Percentiles rank a stretch among this genome's conserved stretches.
phyloP scores from a whole-genome alignment of 306 rosid species.

The Cercis canadensis region DNA sequence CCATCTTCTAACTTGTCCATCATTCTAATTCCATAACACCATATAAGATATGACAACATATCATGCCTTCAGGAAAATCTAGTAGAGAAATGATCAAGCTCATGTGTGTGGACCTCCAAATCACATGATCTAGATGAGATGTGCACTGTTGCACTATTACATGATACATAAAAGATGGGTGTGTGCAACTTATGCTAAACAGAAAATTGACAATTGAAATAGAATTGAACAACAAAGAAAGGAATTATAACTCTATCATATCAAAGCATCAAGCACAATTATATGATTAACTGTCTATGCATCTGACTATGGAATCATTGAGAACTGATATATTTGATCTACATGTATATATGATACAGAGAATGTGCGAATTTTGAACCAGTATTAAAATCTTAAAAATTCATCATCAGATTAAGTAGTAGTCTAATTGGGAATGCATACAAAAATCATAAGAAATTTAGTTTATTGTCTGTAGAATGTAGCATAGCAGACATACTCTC shows the following conservation, averaged over 20 bases:
- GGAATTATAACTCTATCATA: not conserved
- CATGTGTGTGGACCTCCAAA: not conserved
- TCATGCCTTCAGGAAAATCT: not conserved
- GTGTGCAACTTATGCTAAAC: not conserved
- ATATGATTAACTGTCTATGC: conserved; percentile 8
- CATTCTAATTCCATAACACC: not conserved
- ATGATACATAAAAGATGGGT: conserved; percentile 7
- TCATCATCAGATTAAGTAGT: conserved; percentile 1
- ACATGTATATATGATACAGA: conserved; percentile 7
- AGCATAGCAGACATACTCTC: not conserved
- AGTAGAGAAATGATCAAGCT: conserved; percentile 22
- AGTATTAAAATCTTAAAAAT: not conserved
- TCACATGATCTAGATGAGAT: conserved; percentile 7
- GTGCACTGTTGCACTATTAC: not conserved
- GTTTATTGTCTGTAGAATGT: not conserved
- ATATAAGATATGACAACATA: not conserved
- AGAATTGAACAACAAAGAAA: not conserved
- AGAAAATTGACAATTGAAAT: not conserved
- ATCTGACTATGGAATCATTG: not conserved
- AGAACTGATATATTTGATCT: not conserved
- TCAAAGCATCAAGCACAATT: conserved; percentile 3
- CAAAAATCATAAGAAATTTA: conserved; percentile 7
- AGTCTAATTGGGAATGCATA: conserved; percentile 22
- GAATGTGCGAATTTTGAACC: conserved; percentile 9
- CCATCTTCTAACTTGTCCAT: conserved; percentile 5